phyloP scores from a whole-genome alignment of 768 basidiomycete genomes.

The Boletellus emodensis region DNA sequence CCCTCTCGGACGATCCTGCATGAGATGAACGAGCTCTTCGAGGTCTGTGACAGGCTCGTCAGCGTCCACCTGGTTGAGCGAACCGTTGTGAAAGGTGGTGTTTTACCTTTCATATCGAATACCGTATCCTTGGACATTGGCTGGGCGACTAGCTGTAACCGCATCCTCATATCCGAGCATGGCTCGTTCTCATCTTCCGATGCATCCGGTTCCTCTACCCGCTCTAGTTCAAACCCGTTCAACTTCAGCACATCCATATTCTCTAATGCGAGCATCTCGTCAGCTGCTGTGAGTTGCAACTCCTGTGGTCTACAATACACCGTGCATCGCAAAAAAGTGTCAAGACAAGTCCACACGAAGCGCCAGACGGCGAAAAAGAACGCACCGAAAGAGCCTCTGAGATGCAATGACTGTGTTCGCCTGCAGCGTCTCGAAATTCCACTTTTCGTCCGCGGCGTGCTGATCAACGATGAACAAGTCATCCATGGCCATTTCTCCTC shows the following conservation, averaged over 20 bases:
- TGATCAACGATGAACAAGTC: conserved; percentile 97
- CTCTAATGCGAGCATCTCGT: conserved; percentile 84
- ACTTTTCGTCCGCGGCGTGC: conserved; percentile 97
- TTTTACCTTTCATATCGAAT: conserved; percentile 80
- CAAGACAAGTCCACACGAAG: neutral
- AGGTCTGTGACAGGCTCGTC: conserved; percentile 53
- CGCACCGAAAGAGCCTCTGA: conserved; percentile 78
- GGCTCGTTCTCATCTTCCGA: neutral
- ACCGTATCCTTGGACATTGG: conserved; percentile 89
- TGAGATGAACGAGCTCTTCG: conserved; percentile 85
- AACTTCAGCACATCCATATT: conserved; percentile 76
- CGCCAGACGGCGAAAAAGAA: conserved; percentile 1
- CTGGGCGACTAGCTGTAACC: conserved; percentile 71
- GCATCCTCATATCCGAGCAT: conserved; percentile 9
- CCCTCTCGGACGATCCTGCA: conserved; percentile 72
- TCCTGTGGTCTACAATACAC: conserved; percentile 54
- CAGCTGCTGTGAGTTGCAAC: conserved; percentile 83
- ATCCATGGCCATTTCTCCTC: conserved; percentile 43
- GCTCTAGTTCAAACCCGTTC: conserved; percentile 87
- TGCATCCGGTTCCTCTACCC: conserved; percentile 38
- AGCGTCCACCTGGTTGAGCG: neutral
- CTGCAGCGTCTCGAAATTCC: conserved; percentile 94
- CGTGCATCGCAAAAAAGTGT: neutral
- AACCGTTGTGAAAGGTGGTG: conserved; percentile 1
- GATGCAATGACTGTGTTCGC: conserved; percentile 85